Evolutionary conservation across 192 early-diverging fungal species (phyloP), one percentile per base, ranked within the genome.

Genomic region (Podila horticola): DNA sequence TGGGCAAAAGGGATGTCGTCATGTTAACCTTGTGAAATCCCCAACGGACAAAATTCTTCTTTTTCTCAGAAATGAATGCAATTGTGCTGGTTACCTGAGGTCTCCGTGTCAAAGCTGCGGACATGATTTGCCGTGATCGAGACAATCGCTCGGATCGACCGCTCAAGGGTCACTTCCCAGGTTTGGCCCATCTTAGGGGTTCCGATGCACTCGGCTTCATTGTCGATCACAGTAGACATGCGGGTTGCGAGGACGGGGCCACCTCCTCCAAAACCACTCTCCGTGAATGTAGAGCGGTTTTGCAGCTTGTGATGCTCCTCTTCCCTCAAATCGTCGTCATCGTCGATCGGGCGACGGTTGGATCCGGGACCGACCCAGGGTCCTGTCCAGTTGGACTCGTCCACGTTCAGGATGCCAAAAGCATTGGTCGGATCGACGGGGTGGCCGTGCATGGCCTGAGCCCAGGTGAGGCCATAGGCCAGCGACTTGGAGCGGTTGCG

Each of bases 41-140:
- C 15, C 41, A 45, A 19, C n/a, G 22, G 59, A 30, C 28, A 24
- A 24, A 2, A 30, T 31, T 4, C 3, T 10, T 60, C 15, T 60
- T 59, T n/a, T 30, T 62, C 85, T 85, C 59, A 36, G 41, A 12
- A 13, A 15, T 2, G 2, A 41, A 41, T 12, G 15, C 0, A 17
- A 17, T 6, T 0, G 34, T 1, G 0, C 41, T 45, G 41, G 41
- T 86, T 91, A 87, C 91, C 91, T 61, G 92, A 92, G 20, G 89
- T 91, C 76, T 94, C 93, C 0, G 93, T 93, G 72, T 94, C 93
- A 71, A 94, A 94, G 51, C 89, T 91, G 48, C 91, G 83, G 66
- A 94, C 93, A 85, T 91, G 90, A 62, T 89, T 92, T 12, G 91
- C 90, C 69, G 92, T 92, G 66, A 94, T 93, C 17, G 93, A 92